These are phyloP conservation scores for Royoungia palumana DNA, from an alignment of 768 basidiomycete genomes.

Conservation along the genomic window DNA sequence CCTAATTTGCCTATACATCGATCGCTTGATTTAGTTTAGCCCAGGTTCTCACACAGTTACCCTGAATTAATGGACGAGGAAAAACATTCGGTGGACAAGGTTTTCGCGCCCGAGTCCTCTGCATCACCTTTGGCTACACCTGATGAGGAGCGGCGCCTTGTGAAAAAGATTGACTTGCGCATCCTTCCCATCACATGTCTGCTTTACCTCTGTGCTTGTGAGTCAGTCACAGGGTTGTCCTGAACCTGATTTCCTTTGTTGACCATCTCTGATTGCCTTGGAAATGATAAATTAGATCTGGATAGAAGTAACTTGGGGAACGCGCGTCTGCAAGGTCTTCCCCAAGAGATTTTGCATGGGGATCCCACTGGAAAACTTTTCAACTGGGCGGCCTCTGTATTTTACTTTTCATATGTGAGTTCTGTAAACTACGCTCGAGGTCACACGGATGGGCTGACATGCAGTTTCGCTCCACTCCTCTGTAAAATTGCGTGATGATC, in stretches of 20 bases:
- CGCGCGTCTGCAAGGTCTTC: constrained; percentile 72
- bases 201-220: constrained; percentile 74
- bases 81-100: constrained; percentile 4
- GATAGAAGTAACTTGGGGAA: constrained; percentile 80
- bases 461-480: background rate
- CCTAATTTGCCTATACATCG: too few species aligned
- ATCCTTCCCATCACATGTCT: constrained; percentile 58
- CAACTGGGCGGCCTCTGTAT: constrained; percentile 73
- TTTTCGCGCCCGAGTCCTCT: background rate
- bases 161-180: constrained; percentile 35
- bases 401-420: constrained; percentile 76
- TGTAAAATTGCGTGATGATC: background rate
- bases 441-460: background rate
- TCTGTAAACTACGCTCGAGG: background rate
- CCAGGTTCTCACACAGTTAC: too few species aligned
- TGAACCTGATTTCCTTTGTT: background rate
- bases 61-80: constrained; percentile 29
- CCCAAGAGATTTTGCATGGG: constrained; percentile 60
- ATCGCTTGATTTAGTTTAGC: too few species aligned
- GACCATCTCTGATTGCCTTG: background rate
- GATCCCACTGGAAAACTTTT: constrained; percentile 64
- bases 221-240: constrained; percentile 27
- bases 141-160: constrained; percentile 35
- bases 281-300: constrained; percentile 35
- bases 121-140: constrained; percentile 21